Conservation (phyloP, 768 basidiomycete species). For the Leccinum olivaceopallidum region DNA sequence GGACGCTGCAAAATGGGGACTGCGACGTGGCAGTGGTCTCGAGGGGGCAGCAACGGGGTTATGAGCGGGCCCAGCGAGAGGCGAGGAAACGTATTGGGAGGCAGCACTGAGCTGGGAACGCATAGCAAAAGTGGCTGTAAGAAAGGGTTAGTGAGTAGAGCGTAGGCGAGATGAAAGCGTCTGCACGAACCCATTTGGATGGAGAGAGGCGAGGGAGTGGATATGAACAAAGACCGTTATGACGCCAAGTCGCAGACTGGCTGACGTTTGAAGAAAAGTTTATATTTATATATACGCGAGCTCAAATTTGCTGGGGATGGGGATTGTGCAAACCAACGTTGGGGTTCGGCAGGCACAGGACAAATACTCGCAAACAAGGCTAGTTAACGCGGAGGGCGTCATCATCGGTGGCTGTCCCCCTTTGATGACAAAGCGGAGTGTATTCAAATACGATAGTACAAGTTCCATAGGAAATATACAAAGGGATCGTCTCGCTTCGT, state of each 20-base stretch:
- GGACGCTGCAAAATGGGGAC: constrained; percentile 63
- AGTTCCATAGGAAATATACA: constrained; percentile 21
- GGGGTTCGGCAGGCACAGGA: constrained; percentile 30
- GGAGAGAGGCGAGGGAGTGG: constrained; percentile 5
- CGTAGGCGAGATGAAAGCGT: background rate
- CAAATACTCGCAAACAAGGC: constrained; percentile 28
- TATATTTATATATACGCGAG: constrained; percentile 29
- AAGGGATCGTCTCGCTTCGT: background rate
- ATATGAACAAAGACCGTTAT: constrained; percentile 26
- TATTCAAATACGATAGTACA: constrained; percentile 24
- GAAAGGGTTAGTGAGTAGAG: background rate
- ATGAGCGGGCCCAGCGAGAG: constrained; percentile 50
- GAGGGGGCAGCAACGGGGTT: constrained; percentile 33
- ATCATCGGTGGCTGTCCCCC: background rate
- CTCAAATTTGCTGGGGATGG: constrained; percentile 30
- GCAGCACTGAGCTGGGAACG: constrained; percentile 26
- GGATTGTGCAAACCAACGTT: constrained; percentile 15
- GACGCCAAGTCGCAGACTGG: constrained; percentile 31
- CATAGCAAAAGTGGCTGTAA: constrained; percentile 40
- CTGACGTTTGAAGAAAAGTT: constrained; percentile 25
- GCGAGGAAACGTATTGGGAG: constrained; percentile 57
- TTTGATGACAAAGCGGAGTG: background rate
- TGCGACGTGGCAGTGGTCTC: constrained; percentile 41
- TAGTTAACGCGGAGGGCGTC: background rate
- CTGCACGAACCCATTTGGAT: constrained; percentile 41